phyloP scores from a whole-genome alignment of 1,284 basidiomycete genomes.

The Abortiporus biennis region DNA sequence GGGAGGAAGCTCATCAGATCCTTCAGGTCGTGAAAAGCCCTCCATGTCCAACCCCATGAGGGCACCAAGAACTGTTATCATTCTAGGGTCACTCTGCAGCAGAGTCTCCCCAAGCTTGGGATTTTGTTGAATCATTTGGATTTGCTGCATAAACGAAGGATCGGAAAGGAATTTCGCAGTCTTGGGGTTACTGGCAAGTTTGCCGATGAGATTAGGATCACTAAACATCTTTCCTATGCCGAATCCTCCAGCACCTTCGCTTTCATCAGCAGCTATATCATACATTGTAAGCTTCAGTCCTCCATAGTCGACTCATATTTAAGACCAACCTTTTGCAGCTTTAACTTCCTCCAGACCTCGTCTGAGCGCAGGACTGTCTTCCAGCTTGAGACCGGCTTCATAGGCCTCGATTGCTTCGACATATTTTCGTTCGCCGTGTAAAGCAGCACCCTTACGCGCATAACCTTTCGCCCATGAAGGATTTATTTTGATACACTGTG shows the following conservation, averaged over 20 bases:
- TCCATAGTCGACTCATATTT: conserved; percentile 1
- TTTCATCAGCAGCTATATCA: conserved; percentile 33
- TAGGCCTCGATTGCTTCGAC: conserved; percentile 83
- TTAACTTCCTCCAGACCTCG: conserved; percentile 88
- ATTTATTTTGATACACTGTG: conserved; percentile 73
- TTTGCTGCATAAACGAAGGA: conserved; percentile 72
- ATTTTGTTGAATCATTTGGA: conserved; percentile 59
- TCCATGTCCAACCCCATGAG: conserved; percentile 94
- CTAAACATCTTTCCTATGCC: conserved; percentile 79
- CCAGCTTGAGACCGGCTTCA: conserved; percentile 75
- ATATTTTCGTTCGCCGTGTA: conserved; percentile 79
- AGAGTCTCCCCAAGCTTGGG: conserved; percentile 47
- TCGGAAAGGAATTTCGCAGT: conserved; percentile 83
- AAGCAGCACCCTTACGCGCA: conserved; percentile 90
- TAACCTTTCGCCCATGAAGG: conserved; percentile 90
- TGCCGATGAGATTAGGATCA: conserved; percentile 80
- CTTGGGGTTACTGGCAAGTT: conserved; percentile 84
- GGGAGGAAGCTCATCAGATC: conserved; percentile 75
- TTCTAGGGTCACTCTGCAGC: conserved; percentile 76
- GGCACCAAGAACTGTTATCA: conserved; percentile 91
- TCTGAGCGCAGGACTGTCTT: conserved; percentile 75
- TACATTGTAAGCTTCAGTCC: background rate
- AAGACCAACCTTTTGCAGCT: conserved; percentile 64
- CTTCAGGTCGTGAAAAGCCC: conserved; percentile 81
- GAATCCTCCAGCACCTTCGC: conserved; percentile 36